Evolutionary conservation across 768 basidiomycete genomes (phyloP).

Genomic region (Tylopilus rubrobrunneus): DNA sequence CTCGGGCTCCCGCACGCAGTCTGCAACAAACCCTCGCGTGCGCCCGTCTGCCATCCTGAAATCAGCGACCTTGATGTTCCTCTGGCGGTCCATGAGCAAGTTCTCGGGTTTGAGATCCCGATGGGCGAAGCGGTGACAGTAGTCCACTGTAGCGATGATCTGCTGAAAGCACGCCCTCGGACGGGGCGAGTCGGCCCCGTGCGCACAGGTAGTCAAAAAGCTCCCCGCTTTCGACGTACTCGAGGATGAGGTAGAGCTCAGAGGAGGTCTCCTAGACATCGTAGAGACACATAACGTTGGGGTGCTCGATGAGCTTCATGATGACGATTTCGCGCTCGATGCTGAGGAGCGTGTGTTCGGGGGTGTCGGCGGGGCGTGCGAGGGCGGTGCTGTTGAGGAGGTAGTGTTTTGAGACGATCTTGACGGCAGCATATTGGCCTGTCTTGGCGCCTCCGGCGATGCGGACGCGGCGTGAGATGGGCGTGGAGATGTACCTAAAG

Average conservation of each 20-base stretch:
- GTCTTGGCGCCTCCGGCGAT: slow-evolving; percentile 87
- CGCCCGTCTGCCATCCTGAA: slow-evolving; percentile 89
- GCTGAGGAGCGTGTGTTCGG: slow-evolving; percentile 73
- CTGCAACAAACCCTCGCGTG: slow-evolving; percentile 53
- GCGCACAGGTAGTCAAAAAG: slow-evolving; percentile 89
- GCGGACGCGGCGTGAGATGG: slow-evolving; percentile 86
- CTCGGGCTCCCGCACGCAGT: slow-evolving; percentile 92
- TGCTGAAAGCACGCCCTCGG: slow-evolving; percentile 90
- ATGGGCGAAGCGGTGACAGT: slow-evolving; percentile 91
- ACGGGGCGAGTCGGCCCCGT: slow-evolving; percentile 62
- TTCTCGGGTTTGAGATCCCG: slow-evolving; percentile 96
- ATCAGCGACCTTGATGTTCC: slow-evolving; percentile 92
- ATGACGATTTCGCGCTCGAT: slow-evolving; percentile 94
- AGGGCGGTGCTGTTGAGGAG: slow-evolving; percentile 59
- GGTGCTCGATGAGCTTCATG: slow-evolving; percentile 96
- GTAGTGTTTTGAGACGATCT: slow-evolving; percentile 81
- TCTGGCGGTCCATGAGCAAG: slow-evolving; percentile 75
- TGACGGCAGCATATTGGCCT: slow-evolving; percentile 88
- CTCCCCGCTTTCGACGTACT: slow-evolving; percentile 93
- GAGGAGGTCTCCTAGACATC: slow-evolving; percentile 96
- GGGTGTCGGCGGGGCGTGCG: slow-evolving; percentile 58
- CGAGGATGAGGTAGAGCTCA: slow-evolving; percentile 87
- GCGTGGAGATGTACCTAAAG: no score
- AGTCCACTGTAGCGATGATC: slow-evolving; percentile 87
- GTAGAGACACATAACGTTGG: slow-evolving; percentile 90